These are phyloP conservation scores for Dryas octopetala DNA, from an alignment of 306 rosid genomes.

Conservation along the genomic window DNA sequence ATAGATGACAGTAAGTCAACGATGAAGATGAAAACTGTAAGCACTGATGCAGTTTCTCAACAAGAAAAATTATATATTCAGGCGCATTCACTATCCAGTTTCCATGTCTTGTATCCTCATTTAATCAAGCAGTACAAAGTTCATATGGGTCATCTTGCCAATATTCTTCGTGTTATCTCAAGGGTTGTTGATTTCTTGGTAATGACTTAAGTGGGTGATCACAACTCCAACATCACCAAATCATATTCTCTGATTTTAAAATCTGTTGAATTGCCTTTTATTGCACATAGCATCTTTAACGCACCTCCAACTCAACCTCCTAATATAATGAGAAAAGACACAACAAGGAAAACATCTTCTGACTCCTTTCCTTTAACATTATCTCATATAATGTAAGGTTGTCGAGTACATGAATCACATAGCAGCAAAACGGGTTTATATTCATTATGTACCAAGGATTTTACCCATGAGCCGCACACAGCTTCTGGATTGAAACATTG, in stretches of 20 bases:
- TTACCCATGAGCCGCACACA: constrained; percentile 92
- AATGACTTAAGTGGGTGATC: not conserved
- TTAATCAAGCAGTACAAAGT: not conserved
- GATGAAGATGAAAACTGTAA: not conserved
- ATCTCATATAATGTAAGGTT: not conserved
- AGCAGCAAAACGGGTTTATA: not conserved
- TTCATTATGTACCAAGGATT: constrained; percentile 15
- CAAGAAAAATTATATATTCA: not conserved
- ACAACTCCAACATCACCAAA: not conserved
- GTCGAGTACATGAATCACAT: not conserved
- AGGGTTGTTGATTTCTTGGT: not conserved
- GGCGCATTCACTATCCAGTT: not conserved
- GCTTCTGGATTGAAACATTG: constrained; percentile 54
- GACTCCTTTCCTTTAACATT: not conserved
- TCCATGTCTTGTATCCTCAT: not conserved
- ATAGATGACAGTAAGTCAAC: constrained; percentile 7
- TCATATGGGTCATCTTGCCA: not conserved
- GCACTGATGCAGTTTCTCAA: constrained; percentile 3
- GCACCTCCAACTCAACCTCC: not conserved
- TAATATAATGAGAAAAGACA: not conserved
- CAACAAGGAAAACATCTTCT: not conserved
- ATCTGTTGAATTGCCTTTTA: not conserved
- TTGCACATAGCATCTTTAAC: not conserved
- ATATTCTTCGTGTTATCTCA: not conserved
- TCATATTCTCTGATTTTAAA: not conserved